phyloP scores from a whole-genome alignment of 108 stramenopile species.

The Fistulifera pelliculosa region DNA sequence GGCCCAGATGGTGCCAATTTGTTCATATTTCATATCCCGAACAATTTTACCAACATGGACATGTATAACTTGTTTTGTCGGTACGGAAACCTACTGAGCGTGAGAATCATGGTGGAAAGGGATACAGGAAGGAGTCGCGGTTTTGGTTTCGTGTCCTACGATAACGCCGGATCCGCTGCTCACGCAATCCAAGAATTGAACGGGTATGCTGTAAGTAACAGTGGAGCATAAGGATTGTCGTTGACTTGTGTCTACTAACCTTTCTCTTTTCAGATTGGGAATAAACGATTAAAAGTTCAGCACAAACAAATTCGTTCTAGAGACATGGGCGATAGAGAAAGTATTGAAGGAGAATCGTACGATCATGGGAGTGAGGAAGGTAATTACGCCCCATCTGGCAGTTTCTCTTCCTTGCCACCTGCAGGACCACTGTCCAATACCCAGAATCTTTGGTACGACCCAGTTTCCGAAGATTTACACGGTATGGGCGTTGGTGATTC shows the following conservation, averaged over 20 bases:
- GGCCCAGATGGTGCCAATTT: slow-evolving; percentile 91
- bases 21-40: slow-evolving; percentile 98
- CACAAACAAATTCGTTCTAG: slow-evolving; percentile 53
- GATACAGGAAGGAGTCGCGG: slow-evolving; percentile 89
- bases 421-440: slow-evolving; percentile 19
- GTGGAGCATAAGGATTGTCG: not conserved
- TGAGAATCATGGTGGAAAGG: slow-evolving; percentile 94
- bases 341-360: not conserved
- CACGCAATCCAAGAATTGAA: slow-evolving; percentile 92
- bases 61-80: slow-evolving; percentile 83
- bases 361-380: slow-evolving; percentile 6
- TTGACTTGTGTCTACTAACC: not conserved
- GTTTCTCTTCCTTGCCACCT: slow-evolving; percentile 21
- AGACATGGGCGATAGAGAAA: slow-evolving; percentile 12
- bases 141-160: slow-evolving; percentile 97
- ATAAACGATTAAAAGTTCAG: slow-evolving; percentile 84
- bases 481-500: not conserved
- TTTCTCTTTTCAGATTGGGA: slow-evolving; percentile 54
- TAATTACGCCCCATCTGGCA: not conserved
- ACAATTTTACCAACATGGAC: slow-evolving; percentile 90
- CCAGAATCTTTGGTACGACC: not conserved
- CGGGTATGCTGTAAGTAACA: slow-evolving; percentile 69
- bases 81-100: slow-evolving; percentile 89
- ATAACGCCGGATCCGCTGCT: slow-evolving; percentile 80
- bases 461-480: not conserved